A percentile compares a stretch with the other conserved stretches of the same genome.
phyloP scores from a whole-genome alignment of 1,284 basidiomycete species.

The Rhodotorula sp. region DNA sequence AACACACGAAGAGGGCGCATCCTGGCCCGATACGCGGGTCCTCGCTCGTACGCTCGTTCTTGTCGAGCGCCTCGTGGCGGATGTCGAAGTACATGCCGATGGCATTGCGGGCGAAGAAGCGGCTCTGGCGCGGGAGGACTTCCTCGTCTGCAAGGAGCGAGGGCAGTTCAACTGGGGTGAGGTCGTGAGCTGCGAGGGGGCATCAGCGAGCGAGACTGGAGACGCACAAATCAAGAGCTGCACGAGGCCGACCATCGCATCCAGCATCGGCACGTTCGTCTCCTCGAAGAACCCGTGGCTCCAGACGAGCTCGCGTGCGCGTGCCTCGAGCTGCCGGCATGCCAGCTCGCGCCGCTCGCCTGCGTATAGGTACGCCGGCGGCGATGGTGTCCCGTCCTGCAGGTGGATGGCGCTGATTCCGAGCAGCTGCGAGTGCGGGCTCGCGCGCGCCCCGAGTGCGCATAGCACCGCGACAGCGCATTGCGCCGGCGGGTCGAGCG shows the following conservation, averaged over 20 bases:
- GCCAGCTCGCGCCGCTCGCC: slow-evolving; percentile 39
- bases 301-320: slow-evolving; percentile 33
- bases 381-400: slow-evolving; percentile 9
- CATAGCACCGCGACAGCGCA: slow-evolving; percentile 34
- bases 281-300: slow-evolving; percentile 14
- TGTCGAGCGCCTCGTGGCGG: slow-evolving; percentile 13
- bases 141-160: slow-evolving; percentile 18
- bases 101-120: slow-evolving; percentile 27
- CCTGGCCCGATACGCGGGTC: slow-evolving; percentile 27
- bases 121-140: slow-evolving; percentile 20
- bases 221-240: slow-evolving; percentile 40
- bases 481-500: slow-evolving; percentile 15
- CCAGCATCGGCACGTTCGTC: slow-evolving; percentile 5
- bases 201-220: not conserved
- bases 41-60: slow-evolving; percentile 11
- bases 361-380: slow-evolving; percentile 30
- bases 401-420: slow-evolving; percentile 19
- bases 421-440: slow-evolving; percentile 38
- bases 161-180: slow-evolving; percentile 17
- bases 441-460: slow-evolving; percentile 35
- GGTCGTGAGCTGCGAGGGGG: not conserved
- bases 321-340: slow-evolving; percentile 28
- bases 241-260: slow-evolving; percentile 30
- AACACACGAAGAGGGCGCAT: slow-evolving; percentile 26
- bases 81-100: slow-evolving; percentile 33